Base-by-base conservation (phyloP, 768 basidiomycete species). In the Pulveroboletus sp. region DNA sequence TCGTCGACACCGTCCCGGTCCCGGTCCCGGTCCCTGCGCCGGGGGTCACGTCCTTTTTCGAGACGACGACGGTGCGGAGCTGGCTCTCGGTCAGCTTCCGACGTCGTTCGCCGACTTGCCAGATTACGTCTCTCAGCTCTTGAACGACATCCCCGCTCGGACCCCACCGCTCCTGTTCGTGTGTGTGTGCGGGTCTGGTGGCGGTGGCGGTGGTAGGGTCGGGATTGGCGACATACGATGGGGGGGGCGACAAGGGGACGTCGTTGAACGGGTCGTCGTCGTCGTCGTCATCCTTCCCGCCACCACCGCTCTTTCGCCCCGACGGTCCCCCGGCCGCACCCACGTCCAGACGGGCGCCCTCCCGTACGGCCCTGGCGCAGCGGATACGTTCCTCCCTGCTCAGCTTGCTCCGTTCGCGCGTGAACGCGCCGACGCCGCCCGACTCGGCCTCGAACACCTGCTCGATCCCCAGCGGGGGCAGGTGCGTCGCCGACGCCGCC, bases 81-180 rank as follows among this genome's bases (percentile, higher is more conserved):
- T 50, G 42, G 14, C 32, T 39, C 52, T 71, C 67, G 10, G 57
- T 61, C 75, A 84, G 73, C 65, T 74, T 76, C 52, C 84, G 69
- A 63, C 82, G 73, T 59, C 76, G 74, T 68, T 90, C 85, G 30
- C 87, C 79, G 8, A 91, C 89, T 64, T 89, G 85, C 86, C 85
- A 88, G 28, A 91, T 91, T 10, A 91, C 88, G 57, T 90, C 89
- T 65, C 86, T 88, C 55, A 91, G 71, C 65, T 91, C 89, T 63
- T 88, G 82, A 6, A 91, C 86, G 32, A 91, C 87, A 53, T 90
- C 89, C 1, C 82, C 83, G 5, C 81, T 80, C 7, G 85, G 87
- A 0, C 85, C 86, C 83, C 84, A 83, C 49, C 72, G 71, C 65
- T 79, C 82, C 50, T 43, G 57, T 54, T 39, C 58, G 42, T 14